Conservation (phyloP, 441 rosid species). For the Euphorbia celastroides region DNA sequence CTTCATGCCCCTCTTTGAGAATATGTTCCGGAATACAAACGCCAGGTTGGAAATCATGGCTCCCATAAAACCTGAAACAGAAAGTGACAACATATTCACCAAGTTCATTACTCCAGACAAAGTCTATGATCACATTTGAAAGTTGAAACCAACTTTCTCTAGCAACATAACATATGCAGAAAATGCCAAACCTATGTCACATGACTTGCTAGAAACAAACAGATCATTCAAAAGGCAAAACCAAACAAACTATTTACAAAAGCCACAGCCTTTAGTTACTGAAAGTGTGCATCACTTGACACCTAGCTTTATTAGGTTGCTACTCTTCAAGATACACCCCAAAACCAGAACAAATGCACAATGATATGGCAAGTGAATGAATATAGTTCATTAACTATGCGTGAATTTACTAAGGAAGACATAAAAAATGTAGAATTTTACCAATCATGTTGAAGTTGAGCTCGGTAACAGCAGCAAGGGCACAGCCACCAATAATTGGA, state of each 20-base stretch:
- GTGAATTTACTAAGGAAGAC: neutral
- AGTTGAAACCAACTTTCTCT: slow-evolving; percentile 1
- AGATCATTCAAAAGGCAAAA: neutral
- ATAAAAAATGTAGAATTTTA: slow-evolving; percentile 18
- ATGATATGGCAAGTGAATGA: neutral
- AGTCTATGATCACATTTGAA: slow-evolving; percentile 12
- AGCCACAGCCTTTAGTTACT: neutral
- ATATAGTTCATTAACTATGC: slow-evolving; percentile 21
- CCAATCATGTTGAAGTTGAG: slow-evolving; percentile 97
- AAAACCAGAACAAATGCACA: neutral
- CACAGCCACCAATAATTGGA: slow-evolving; percentile 96
- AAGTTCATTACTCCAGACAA: slow-evolving; percentile 9
- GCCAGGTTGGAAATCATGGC: slow-evolving; percentile 98
- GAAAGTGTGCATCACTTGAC: neutral
- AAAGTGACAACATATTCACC: slow-evolving; percentile 23
- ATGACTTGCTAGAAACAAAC: neutral
- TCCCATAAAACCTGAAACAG: slow-evolving; percentile 83
- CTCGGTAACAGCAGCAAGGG: slow-evolving; percentile 91
- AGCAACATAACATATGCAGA: slow-evolving; percentile 3
- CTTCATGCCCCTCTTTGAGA: slow-evolving; percentile 95
- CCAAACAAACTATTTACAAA: neutral
- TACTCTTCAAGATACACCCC: neutral
- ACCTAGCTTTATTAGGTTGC: neutral
- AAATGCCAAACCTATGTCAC: slow-evolving; percentile 15
- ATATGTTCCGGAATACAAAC: slow-evolving; percentile 91